Evolutionary conservation across 192 early-diverging fungal genomes (phyloP).

Genomic region (Coemansia sp.): DNA sequence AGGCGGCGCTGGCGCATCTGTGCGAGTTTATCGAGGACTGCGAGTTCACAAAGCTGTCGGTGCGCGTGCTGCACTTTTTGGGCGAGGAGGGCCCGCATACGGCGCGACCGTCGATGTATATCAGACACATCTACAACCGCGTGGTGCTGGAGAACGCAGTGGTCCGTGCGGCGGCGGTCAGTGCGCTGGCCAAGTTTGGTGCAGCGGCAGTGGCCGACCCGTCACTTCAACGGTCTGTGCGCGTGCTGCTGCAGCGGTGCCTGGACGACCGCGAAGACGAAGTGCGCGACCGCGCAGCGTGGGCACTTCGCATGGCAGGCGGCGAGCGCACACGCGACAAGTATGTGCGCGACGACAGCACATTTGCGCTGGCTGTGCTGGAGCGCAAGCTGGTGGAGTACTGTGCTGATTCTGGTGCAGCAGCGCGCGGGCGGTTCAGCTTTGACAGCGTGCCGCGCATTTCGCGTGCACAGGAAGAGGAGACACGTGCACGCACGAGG

Average conservation of each 20-base stretch:
- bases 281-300: conserved; percentile 91
- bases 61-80: conserved; percentile 91
- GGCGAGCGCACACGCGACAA: conserved; percentile 61
- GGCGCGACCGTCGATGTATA: conserved; percentile 88
- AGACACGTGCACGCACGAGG: conserved; percentile 65
- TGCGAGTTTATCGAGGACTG: conserved; percentile 99
- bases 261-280: conserved; percentile 98
- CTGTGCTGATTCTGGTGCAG: conserved; percentile 64
- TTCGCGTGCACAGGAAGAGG: conserved; percentile 82
- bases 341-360: conserved; percentile 84
- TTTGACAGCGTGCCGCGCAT: conserved; percentile 77
- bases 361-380: conserved; percentile 79
- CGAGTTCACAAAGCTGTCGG: conserved; percentile 98
- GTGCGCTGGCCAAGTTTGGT: conserved; percentile 86
- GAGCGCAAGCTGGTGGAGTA: conserved; percentile 89
- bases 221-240: conserved; percentile 68
- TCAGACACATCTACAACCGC: conserved; percentile 99
- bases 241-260: conserved; percentile 88
- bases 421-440: conserved; percentile 70
- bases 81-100: conserved; percentile 93
- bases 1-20: conserved; percentile 88
- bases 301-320: conserved; percentile 81
- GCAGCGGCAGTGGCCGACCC: conserved; percentile 70
- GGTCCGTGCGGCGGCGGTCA: conserved; percentile 95
- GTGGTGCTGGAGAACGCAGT: conserved; percentile 97